Evolutionary conservation across 2,329 filamentous ascomycete genomes (phyloP).

Genomic region (Colletotrichum limetticola): DNA sequence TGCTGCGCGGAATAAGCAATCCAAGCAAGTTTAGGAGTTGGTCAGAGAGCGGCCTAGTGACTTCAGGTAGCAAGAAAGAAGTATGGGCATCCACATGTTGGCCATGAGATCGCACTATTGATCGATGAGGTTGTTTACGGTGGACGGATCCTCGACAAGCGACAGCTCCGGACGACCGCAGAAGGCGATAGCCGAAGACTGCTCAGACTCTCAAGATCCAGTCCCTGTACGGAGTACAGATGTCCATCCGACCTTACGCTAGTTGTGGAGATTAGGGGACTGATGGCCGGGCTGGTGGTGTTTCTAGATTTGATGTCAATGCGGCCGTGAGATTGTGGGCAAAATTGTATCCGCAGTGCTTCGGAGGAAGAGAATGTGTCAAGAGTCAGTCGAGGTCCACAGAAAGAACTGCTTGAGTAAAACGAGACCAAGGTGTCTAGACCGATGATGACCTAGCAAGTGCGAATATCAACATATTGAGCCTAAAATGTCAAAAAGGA

Average conservation of each 20-base stretch:
- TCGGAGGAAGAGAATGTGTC: neutral
- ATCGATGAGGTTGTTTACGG: neutral
- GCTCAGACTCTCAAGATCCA: neutral
- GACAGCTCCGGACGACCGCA: neutral
- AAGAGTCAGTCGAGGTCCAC: neutral
- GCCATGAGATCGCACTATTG: constrained; percentile 2
- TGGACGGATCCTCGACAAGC: neutral
- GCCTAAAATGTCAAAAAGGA: neutral
- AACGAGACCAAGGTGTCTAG: neutral
- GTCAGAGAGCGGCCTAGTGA: neutral
- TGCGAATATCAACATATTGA: neutral
- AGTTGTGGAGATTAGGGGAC: neutral
- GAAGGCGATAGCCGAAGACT: neutral
- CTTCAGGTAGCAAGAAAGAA: no score
- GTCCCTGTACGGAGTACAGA: neutral
- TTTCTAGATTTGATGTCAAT: neutral
- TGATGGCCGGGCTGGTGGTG: neutral
- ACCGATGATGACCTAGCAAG: neutral
- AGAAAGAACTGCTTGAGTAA: neutral
- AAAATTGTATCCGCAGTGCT: neutral
- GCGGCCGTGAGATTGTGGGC: neutral
- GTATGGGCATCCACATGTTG: neutral
- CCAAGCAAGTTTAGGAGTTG: neutral
- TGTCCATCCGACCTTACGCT: neutral
- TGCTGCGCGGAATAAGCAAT: neutral